Percentiles rank a stretch among this genome's conserved stretches.
phyloP scores from a whole-genome alignment of 108 stramenopile genomes.

The Schizochytrium sp. region DNA sequence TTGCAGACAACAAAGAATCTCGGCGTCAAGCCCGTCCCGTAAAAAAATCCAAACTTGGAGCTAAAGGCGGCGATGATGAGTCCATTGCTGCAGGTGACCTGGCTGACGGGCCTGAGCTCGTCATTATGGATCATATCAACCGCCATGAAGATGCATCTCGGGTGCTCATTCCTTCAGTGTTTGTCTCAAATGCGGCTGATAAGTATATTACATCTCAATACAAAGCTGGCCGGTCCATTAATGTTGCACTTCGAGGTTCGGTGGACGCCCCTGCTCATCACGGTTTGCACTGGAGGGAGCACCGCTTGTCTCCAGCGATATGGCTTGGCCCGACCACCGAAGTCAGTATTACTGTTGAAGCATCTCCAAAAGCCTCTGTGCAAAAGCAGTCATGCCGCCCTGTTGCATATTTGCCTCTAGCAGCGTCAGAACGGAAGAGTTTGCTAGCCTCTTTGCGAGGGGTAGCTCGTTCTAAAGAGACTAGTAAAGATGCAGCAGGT shows the following conservation, averaged over 20 bases:
- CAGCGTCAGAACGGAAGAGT: neutral
- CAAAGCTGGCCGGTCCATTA: neutral
- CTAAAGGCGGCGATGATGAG: conserved; percentile 1
- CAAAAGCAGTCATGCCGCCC: neutral
- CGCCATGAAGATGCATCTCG: conserved; percentile 2
- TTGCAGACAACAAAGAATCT: conserved; percentile 24
- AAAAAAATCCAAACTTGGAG: neutral
- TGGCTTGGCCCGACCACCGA: neutral
- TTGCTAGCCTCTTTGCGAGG: neutral
- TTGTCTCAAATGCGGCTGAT: conserved; percentile 49
- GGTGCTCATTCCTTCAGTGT: conserved; percentile 32
- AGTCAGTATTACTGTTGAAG: neutral
- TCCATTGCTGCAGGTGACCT: neutral
- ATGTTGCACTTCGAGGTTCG: neutral
- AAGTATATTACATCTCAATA: neutral
- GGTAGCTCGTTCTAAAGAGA: neutral
- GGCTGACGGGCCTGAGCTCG: neutral
- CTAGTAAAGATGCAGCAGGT: neutral
- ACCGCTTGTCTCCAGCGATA: conserved; percentile 17
- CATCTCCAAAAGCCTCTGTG: neutral
- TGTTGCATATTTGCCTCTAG: neutral
- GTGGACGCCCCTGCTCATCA: conserved; percentile 40
- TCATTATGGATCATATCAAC: conserved; percentile 52
- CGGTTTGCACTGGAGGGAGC: conserved; percentile 34
- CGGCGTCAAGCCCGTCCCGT: neutral